Evolutionary conservation across 768 basidiomycete species (phyloP), one percentile per base, ranked within the genome.

Genomic region (Boletus vermiculosoides): DNA sequence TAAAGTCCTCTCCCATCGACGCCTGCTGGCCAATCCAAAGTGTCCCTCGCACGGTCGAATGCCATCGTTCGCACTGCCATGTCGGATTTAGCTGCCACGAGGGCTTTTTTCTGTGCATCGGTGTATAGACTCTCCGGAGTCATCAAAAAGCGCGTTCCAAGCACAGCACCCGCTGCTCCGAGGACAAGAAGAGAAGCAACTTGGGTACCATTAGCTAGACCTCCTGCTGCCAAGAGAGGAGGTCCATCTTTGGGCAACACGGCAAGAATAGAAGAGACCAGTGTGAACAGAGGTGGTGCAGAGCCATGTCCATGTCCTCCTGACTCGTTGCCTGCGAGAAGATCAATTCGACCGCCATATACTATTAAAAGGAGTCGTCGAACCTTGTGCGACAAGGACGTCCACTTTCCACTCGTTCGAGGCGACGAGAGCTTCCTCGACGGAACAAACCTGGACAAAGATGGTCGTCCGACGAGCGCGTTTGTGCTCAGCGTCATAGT

Each of bases 321-420:
- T 39, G 88, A 82, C 72, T 94, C 92, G 54, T 77, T 82, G 5
- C 91, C 91, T 92, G 53, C 18, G 55, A 30, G 47, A 55, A 40
- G 57, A 55, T 54, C 51, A 36, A 34, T 51, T 31, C 16, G 42
- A 39, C 25, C 36, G 25, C 30, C 30, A 30, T 40, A 6, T 34
- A 7, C 20, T 2, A 22, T 28, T n/a, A 45, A 54, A 48, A 48
- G 47, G 54, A 49, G 50, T 42, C 18, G 52, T 42, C 55, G 54
- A 62, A 88, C 92, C 90, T 83, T 94, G 92, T 3, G 83, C 87
- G 18, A 94, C 84, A 54, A 94, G 71, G 37, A 85, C 81, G 67
- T 94, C 92, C 9, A 77, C 83, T 61, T 84, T 81, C 83, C 85
- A 90, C n/a, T 82, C 76, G 30, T 82, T 73, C n/a, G 77, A 67